Percentiles rank a stretch among this genome's conserved stretches.
phyloP scores from a whole-genome alignment of 106 monocot genomes.

The Dioscorea zingiberensis region DNA sequence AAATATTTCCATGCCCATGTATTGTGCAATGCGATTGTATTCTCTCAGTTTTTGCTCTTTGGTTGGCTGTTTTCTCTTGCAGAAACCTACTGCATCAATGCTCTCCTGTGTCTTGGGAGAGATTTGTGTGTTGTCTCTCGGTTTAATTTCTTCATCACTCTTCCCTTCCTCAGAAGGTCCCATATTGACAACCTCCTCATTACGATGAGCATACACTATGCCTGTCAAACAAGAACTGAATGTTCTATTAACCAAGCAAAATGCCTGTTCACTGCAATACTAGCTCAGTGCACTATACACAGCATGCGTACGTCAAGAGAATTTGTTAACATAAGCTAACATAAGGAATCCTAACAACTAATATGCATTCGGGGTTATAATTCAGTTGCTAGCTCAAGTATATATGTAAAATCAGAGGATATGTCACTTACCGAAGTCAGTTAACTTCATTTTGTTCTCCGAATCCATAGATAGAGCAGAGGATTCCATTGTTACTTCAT shows the following conservation, averaged over 20 bases:
- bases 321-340: too few relatives aligned
- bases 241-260: too few relatives aligned
- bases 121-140: not conserved
- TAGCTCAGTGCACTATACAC: too few relatives aligned
- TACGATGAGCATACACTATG: conserved; percentile 79
- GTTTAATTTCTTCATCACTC: conserved; percentile 1
- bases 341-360: too few relatives aligned
- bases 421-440: conserved; percentile 46
- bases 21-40: conserved; percentile 41
- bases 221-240: conserved; percentile 30
- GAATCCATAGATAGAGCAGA: not conserved
- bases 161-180: conserved; percentile 11
- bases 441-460: conserved; percentile 9
- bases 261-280: too few relatives aligned
- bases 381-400: too few relatives aligned
- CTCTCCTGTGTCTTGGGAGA: not conserved
- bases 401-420: not conserved
- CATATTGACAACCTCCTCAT: conserved; percentile 87
- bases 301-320: too few relatives aligned
- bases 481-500: not conserved
- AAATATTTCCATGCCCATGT: conserved; percentile 54
- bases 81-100: not conserved
- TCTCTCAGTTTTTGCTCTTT: conserved; percentile 43
- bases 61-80: not conserved
- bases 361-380: too few relatives aligned